Percentiles rank a stretch among this genome's conserved stretches.
These are phyloP conservation scores for Arachis hypogaea DNA, from an alignment of 306 rosid species.

Conservation along the genomic window DNA sequence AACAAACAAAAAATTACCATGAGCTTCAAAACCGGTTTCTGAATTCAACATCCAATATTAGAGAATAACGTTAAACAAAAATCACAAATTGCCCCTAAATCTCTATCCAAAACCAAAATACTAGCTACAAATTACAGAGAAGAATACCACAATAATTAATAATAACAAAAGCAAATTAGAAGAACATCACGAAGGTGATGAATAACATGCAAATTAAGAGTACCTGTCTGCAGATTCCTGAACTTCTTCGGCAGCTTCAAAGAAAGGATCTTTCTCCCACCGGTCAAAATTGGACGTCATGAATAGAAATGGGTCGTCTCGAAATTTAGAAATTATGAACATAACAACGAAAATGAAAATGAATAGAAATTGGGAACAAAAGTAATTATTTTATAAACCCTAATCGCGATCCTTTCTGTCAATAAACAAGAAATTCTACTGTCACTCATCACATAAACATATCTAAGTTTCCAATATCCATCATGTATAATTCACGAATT, in stretches of 20 bases:
- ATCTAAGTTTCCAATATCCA: slow-evolving; percentile 26
- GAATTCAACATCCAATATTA: not conserved
- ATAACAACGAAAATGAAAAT: not conserved
- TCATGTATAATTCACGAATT: slow-evolving; percentile 9
- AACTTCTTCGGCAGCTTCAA: slow-evolving; percentile 92
- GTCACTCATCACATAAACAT: not conserved
- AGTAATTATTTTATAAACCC: slow-evolving; percentile 28
- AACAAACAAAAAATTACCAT: slow-evolving; percentile 3
- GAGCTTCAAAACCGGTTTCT: slow-evolving; percentile 1
- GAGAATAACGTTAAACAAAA: no score
- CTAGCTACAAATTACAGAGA: not conserved
- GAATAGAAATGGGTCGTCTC: slow-evolving; percentile 25
- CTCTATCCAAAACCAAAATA: slow-evolving; percentile 6
- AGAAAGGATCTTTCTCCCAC: slow-evolving; percentile 96
- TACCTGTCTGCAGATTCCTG: slow-evolving; percentile 98
- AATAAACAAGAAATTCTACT: slow-evolving; percentile 15
- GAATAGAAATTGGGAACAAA: not conserved
- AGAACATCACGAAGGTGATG: not conserved
- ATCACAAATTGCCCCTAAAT: not conserved
- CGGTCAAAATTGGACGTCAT: slow-evolving; percentile 96
- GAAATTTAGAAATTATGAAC: not conserved
- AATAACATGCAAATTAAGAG: not conserved
- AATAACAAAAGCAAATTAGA: not conserved
- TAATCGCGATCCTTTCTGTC: slow-evolving; percentile 81
- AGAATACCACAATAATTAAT: no score